Base-by-base conservation (phyloP, 106 monocot genomes). In the Dioscorea zingiberensis region DNA sequence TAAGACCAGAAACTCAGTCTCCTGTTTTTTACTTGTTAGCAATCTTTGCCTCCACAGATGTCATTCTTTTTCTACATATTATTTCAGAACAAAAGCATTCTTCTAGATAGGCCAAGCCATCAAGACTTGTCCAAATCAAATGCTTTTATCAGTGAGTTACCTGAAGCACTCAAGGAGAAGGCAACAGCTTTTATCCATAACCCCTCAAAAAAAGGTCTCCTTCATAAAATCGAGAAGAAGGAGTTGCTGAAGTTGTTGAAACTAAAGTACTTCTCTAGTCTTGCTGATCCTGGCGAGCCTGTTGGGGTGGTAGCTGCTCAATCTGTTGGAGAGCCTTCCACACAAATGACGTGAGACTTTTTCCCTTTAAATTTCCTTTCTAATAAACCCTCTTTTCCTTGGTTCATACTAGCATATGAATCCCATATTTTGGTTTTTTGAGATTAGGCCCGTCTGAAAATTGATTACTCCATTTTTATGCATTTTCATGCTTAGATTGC, bases 271-370 rank as follows among this genome's bases (percentile, higher is more conserved):
- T 27, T 80, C 16, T 69, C 83, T 28, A 93, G 93, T 76, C 92
- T 98, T 77, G 92, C 71, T 25, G 84, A 80, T 51, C 89, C 98
- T 69, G 98, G 98, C 71, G 98, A 98, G 65, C 62, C 93, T 63
- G 98, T 98, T 67, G 98, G 98, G 66, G 83, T 98, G 16, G 55
- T 98, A 72, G 98, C 98, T 47, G 88, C 86, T 45, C 98, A 98
- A 56, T 98, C 98, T 25, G 61, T 98, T 69, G 98, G 98, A 27
- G 98, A 98, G 74, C 98, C 93, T 58, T 85, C 98, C 23, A 98
- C 98, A 11, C 98, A 98, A 72, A 98, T 98, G 98, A 98, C 98
- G 98, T 98, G 74, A 85, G 84, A 56, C 29, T 23, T 24, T n/a
- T 38, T 56, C 27, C 25, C 61, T 10, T 27, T 44, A 24, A 56